Evolutionary conservation across 306 rosid genomes (phyloP).

Genomic region (Sicyos edulis): DNA sequence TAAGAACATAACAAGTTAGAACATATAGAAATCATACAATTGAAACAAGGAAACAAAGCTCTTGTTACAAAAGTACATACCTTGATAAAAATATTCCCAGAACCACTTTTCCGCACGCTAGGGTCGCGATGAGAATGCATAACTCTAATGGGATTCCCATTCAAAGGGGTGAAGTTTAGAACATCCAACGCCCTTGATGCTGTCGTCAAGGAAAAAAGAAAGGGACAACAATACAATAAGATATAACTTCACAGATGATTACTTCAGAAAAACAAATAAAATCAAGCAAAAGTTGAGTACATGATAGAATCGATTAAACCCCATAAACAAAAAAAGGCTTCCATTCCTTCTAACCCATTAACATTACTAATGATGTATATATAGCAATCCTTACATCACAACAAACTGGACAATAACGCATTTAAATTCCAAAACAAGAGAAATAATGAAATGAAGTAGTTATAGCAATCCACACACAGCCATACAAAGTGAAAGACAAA

Average conservation of each 20-base stretch:
- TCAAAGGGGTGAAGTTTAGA: conserved; percentile 80
- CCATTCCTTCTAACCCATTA: too few species aligned
- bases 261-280: not conserved
- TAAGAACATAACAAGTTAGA: not conserved
- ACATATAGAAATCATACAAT: not conserved
- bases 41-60: not conserved
- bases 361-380: too few species aligned
- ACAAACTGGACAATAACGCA: too few species aligned
- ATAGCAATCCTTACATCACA: too few species aligned
- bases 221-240: not conserved
- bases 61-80: conserved; percentile 28
- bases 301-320: not conserved
- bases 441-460: not conserved
- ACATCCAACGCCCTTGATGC: conserved; percentile 92
- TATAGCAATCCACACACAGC: not conserved
- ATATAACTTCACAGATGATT: not conserved
- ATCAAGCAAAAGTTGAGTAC: not conserved
- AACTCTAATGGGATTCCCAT: conserved; percentile 67
- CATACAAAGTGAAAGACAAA: not conserved
- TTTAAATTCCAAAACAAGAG: not conserved
- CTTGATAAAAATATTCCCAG: conserved; percentile 95
- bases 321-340: not conserved
- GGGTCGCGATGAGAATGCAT: conserved; percentile 99
- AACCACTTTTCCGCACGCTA: conserved; percentile 82
- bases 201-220: conserved; percentile 26